A percentile compares a stretch with the other conserved stretches of the same genome.
Evolutionary conservation across 805 yeast species (phyloP).

Genomic region (Wickerhamiella nectarea): DNA sequence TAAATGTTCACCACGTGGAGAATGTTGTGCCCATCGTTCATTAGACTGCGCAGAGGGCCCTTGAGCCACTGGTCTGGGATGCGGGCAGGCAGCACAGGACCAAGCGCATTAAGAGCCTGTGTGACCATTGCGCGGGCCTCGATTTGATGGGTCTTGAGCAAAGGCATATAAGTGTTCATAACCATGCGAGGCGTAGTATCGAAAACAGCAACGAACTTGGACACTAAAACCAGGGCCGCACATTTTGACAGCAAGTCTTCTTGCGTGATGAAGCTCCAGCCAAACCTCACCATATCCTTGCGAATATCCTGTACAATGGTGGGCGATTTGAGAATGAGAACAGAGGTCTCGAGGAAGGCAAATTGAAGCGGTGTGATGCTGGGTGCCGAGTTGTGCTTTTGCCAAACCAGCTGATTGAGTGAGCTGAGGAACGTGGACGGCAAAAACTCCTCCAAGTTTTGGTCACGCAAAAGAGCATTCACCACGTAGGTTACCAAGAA

Average conservation of each 20-base stretch:
- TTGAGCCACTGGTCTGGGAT: constrained; percentile 65
- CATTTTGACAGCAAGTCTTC: constrained; percentile 85
- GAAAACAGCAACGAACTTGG: constrained; percentile 71
- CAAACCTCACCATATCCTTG: constrained; percentile 80
- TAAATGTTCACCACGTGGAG: constrained; percentile 77
- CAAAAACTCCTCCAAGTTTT: not conserved
- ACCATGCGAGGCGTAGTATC: constrained; percentile 84
- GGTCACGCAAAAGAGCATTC: constrained; percentile 26
- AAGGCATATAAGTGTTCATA: constrained; percentile 82
- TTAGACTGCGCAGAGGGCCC: constrained; percentile 84
- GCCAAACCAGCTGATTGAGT: constrained; percentile 62
- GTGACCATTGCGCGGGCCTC: constrained; percentile 75
- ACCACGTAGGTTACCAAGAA: constrained; percentile 32
- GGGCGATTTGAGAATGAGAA: constrained; percentile 59
- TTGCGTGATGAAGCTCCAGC: constrained; percentile 83
- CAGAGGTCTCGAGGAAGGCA: constrained; percentile 68
- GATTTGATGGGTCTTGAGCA: constrained; percentile 67
- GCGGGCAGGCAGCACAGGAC: constrained; percentile 69
- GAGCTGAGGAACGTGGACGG: constrained; percentile 33
- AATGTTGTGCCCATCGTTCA: constrained; percentile 80
- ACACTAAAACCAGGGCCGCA: constrained; percentile 79
- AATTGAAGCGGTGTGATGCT: constrained; percentile 29
- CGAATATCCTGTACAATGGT: constrained; percentile 42
- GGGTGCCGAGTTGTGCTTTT: constrained; percentile 17
- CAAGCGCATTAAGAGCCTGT: constrained; percentile 76